These are phyloP conservation scores for Metschnikowia lachancei DNA, from an alignment of 805 yeast species.

Conservation along the genomic window DNA sequence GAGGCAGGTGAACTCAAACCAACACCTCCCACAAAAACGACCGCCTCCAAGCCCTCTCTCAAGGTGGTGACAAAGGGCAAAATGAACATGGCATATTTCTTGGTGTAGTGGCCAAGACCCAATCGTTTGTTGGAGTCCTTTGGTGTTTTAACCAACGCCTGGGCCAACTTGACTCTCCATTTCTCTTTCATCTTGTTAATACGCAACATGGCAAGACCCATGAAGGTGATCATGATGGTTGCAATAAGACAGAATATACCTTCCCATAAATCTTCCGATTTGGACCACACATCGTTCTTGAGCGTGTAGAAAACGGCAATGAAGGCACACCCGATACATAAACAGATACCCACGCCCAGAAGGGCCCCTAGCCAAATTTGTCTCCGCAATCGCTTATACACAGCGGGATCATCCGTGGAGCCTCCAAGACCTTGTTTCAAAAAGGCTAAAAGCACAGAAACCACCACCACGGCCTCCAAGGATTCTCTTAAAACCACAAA, in stretches of 20 bases:
- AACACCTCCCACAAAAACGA: neutral
- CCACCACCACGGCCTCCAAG: neutral
- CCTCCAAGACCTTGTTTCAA: neutral
- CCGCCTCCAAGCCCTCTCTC: neutral
- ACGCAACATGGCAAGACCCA: neutral
- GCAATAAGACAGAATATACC: neutral
- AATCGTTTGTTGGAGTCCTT: neutral
- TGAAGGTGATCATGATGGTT: neutral
- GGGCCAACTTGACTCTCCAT: neutral
- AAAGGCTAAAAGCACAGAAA: neutral
- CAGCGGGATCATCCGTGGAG: neutral
- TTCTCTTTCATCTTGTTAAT: neutral
- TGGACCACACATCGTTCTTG: neutral
- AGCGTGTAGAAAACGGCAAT: neutral
- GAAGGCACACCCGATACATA: neutral
- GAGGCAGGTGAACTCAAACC: neutral
- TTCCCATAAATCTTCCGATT: neutral
- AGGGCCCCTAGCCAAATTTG: neutral
- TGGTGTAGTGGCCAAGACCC: neutral
- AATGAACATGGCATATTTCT: neutral
- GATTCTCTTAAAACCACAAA: neutral
- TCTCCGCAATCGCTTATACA: neutral
- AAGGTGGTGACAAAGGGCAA: neutral
- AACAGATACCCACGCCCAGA: neutral
- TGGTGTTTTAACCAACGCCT: neutral